Base-by-base conservation (phyloP, 1,139 yeast species). In the Cylindricascospora bacillispora region DNA sequence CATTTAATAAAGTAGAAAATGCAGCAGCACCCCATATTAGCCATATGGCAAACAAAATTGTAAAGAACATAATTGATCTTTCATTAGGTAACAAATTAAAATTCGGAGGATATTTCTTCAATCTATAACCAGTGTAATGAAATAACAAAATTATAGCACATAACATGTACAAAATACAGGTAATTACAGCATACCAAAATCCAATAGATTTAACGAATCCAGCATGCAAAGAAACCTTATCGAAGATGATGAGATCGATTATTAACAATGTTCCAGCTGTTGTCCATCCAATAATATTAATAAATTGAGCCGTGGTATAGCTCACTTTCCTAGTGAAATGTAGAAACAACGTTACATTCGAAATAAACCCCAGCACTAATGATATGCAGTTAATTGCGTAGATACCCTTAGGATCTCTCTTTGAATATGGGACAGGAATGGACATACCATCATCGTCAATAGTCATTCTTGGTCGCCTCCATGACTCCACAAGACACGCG, bases 101-200 rank as follows among this genome's bases (percentile, higher is more conserved):
- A 5, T 65, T 62, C 0, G 86, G 73, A 1, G 80, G 79, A 42
- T 80, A 81, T 44, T 70, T 74, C 2, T 65, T 59, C 20, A 63
- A 36, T 14, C 60, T 44, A 42, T 69, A 75, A 1, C 93, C 93
- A 6, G 64, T 33, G 40, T 70, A 73, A 54, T 82, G 82, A 21
- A 72, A 36, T 2, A 64, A 38, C 29, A 81, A 58, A 14, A 75
- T 49, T 1, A 62, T 16, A 4, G 73, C 64, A 39, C 85, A 76
- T 3, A 55, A 26, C 35, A 70, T 65, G 51, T 83, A 82, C 19
- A 79, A 52, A 2, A 63, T 58, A 3, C 72, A 63, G 0, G 93
- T 78, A 38, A 76, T 59, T 1, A 69, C 67, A 0, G 83, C 93
- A 50, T 65, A 77, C 82, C 85, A 83, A 45, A 68, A 83, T 1